These are phyloP conservation scores for Xerocomellus amylosporus DNA, from an alignment of 768 basidiomycete genomes.

Conservation along the genomic window DNA sequence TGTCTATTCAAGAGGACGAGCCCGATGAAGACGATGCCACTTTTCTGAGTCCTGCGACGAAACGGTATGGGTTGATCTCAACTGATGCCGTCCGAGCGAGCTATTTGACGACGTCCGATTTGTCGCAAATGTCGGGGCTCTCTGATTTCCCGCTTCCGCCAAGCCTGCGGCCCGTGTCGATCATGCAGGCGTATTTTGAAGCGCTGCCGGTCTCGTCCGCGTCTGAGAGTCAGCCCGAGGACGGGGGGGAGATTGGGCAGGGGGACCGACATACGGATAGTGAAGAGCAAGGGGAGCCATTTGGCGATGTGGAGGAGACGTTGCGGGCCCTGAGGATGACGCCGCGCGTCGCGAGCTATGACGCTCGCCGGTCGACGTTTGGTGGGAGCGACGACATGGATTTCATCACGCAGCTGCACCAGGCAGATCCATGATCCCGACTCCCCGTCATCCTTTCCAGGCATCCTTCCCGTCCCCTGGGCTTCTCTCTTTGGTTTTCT, in stretches of 20 bases:
- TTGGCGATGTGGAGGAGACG: constrained; percentile 15
- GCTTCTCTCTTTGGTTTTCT: neutral
- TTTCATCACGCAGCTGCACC: constrained; percentile 14
- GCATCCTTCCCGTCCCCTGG: neutral
- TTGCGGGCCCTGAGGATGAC: constrained; percentile 10
- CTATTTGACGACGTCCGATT: constrained; percentile 57
- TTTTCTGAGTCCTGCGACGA: constrained; percentile 16
- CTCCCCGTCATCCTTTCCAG: neutral
- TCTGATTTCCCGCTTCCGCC: constrained; percentile 75
- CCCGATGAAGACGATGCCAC: constrained; percentile 1
- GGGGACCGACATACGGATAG: neutral
- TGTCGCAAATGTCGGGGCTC: constrained; percentile 65
- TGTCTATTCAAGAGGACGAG: constrained; percentile 13
- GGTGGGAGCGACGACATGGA: constrained; percentile 27
- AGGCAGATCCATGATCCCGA: constrained; percentile 9
- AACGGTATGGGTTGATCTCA: constrained; percentile 25
- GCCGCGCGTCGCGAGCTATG: constrained; percentile 7
- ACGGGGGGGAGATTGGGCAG: neutral
- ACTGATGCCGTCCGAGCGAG: constrained; percentile 46
- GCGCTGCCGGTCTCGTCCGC: constrained; percentile 1
- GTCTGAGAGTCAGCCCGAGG: neutral
- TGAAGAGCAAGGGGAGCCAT: neutral
- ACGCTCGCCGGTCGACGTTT: constrained; percentile 24
- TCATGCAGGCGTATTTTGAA: constrained; percentile 46
- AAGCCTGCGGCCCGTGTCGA: constrained; percentile 32